Evolutionary conservation across 805 yeast genomes (phyloP).

Genomic region (Yarrowia porcina): DNA sequence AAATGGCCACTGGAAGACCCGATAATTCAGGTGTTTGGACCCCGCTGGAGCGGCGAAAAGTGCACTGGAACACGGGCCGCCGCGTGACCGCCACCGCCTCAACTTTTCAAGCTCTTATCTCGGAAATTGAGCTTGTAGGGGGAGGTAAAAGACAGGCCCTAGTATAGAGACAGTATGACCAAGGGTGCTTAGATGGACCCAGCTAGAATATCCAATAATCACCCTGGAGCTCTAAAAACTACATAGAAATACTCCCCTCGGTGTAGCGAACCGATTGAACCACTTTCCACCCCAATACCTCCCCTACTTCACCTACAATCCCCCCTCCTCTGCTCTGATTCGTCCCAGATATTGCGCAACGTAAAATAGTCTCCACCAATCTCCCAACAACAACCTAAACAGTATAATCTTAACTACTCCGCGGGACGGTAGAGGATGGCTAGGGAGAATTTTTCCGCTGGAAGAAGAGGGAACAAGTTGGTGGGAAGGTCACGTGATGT

Average conservation of each 20-base stretch:
- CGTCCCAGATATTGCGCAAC: constrained; percentile 12
- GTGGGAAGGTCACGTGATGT: neutral
- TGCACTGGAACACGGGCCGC: too few relatives aligned
- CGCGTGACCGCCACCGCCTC: neutral
- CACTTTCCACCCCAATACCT: neutral
- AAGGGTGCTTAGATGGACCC: too few relatives aligned
- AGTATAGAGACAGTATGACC: too few relatives aligned
- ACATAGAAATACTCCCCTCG: neutral
- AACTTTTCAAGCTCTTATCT: neutral
- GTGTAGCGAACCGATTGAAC: neutral
- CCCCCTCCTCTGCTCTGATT: too few relatives aligned
- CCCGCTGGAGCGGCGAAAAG: too few relatives aligned
- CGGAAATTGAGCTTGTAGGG: neutral
- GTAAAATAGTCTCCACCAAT: neutral
- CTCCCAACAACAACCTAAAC: constrained; percentile 13
- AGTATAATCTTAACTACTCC: neutral
- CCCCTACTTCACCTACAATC: too few relatives aligned
- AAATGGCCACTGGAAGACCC: too few relatives aligned
- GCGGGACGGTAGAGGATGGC: neutral
- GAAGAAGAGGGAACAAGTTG: too few relatives aligned
- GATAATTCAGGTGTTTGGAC: too few relatives aligned
- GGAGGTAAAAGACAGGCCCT: too few relatives aligned
- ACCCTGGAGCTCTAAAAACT: neutral
- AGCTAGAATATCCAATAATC: neutral
- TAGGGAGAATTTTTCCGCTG: neutral